phyloP scores from a whole-genome alignment of 495 filamentous ascomycete genomes.

The Daldinia concentrica region DNA sequence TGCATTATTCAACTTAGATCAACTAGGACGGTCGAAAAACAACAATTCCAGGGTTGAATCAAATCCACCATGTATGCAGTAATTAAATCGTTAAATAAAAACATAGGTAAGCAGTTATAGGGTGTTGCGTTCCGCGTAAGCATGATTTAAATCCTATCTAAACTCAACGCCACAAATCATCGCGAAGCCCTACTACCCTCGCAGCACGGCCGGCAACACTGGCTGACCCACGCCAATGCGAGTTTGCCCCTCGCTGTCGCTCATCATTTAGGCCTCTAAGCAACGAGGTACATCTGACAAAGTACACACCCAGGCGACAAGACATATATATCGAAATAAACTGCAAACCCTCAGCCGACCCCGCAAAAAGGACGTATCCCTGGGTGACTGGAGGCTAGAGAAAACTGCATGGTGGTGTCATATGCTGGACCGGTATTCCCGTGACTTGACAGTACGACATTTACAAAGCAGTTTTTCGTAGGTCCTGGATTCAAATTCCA shows the following conservation, averaged over 20 bases:
- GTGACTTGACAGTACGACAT: conserved; percentile 7
- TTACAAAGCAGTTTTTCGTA: conserved; percentile 12
- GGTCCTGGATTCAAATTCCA: neutral
- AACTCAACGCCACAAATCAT: neutral
- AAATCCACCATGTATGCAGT: rapidly evolving
- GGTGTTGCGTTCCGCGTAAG: neutral
- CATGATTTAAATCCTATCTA: neutral
- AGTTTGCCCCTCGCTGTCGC: neutral
- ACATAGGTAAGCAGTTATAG: too few relatives aligned
- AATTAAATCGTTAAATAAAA: too few relatives aligned
- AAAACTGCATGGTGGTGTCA: conserved; percentile 6
- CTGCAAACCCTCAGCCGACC: conserved; percentile 1
- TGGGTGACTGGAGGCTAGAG: conserved; percentile 22
- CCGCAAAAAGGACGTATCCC: conserved; percentile 11
- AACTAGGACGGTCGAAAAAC: too few relatives aligned
- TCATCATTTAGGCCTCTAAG: neutral
- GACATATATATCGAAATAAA: conserved; percentile 9
- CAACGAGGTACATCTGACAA: neutral
- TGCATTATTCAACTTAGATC: too few relatives aligned
- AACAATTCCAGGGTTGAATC: too few relatives aligned
- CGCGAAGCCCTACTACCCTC: neutral
- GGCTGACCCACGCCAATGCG: too few relatives aligned
- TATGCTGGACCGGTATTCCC: conserved; percentile 17
- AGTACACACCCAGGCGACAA: neutral
- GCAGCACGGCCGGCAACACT: neutral